These are phyloP conservation scores for Suhomyces prunicola DNA, from an alignment of 805 yeast species.

Conservation along the genomic window DNA sequence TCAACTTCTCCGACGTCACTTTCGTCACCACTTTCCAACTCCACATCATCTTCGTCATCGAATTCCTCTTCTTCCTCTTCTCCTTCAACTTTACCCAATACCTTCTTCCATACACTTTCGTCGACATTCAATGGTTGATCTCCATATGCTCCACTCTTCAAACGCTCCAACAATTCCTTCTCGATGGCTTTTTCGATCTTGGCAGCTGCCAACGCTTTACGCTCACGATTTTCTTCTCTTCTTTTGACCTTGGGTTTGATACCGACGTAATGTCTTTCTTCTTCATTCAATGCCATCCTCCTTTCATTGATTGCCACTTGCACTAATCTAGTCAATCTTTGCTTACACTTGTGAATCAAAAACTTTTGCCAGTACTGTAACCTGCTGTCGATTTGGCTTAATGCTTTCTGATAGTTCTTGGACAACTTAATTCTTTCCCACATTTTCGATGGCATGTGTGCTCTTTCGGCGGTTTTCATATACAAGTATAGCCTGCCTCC, in stretches of 20 bases:
- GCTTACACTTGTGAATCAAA: constrained; percentile 89
- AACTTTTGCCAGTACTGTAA: constrained; percentile 92
- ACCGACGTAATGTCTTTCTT: constrained; percentile 91
- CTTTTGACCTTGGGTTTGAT: constrained; percentile 91
- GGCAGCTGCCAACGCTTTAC: constrained; percentile 96
- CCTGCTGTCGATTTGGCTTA: constrained; percentile 84
- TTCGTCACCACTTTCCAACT: constrained; percentile 47
- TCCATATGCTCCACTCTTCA: constrained; percentile 97
- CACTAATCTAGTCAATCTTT: constrained; percentile 88
- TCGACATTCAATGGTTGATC: constrained; percentile 97
- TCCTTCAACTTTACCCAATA: constrained; percentile 64
- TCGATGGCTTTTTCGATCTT: constrained; percentile 95
- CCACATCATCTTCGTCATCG: constrained; percentile 59
- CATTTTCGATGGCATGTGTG: constrained; percentile 87
- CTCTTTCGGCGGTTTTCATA: constrained; percentile 97
- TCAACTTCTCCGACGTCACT: constrained; percentile 73
- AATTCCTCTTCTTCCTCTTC: constrained; percentile 54
- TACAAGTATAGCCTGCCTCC: constrained; percentile 80
- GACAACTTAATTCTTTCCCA: constrained; percentile 95
- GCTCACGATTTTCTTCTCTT: constrained; percentile 90
- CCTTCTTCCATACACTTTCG: constrained; percentile 92
- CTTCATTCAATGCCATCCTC: constrained; percentile 83
- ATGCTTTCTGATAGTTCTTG: constrained; percentile 83
- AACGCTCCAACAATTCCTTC: constrained; percentile 88
- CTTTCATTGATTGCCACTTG: constrained; percentile 96